These are phyloP conservation scores for Naganishia liquefaciens DNA, from an alignment of 1,284 basidiomycete species.

Conservation along the genomic window DNA sequence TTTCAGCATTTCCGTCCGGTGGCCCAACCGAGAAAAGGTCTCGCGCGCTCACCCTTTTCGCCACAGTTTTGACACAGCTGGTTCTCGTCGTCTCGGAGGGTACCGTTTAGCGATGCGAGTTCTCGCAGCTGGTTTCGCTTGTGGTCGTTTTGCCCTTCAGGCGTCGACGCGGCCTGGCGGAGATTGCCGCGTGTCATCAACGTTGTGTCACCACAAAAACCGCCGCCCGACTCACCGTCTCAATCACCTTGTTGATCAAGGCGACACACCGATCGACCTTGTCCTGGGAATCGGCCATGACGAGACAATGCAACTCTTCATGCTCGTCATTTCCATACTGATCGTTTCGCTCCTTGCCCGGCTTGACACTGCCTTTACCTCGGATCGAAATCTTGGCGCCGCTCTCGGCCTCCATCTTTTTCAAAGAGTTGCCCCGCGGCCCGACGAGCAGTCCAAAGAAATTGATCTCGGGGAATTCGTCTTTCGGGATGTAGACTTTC, in stretches of 20 bases:
- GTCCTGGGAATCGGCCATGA: constrained; percentile 87
- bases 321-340: constrained; percentile 93
- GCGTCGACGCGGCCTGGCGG: constrained; percentile 92
- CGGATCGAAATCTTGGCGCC: constrained; percentile 98
- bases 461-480: constrained; percentile 99
- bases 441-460: constrained; percentile 98
- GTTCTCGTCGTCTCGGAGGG: constrained; percentile 98
- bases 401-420: constrained; percentile 98
- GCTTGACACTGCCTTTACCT: constrained; percentile 97
- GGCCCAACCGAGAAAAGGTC: neutral
- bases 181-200: neutral
- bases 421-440: constrained; percentile 96
- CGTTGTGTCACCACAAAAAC: neutral
- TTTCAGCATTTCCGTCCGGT: constrained; percentile 28
- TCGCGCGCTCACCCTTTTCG: constrained; percentile 60
- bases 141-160: constrained; percentile 99
- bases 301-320: constrained; percentile 97
- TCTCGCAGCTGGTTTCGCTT: constrained; percentile 99
- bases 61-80: constrained; percentile 99
- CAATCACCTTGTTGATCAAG: constrained; percentile 97
- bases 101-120: constrained; percentile 95
- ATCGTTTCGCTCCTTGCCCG: constrained; percentile 92
- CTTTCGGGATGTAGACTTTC: constrained; percentile 98
- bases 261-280: constrained; percentile 88
- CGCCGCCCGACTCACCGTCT: constrained; percentile 70